These are phyloP conservation scores for Dictyostelium citrinum DNA, from an alignment of 78 protist species.

Conservation along the genomic window DNA sequence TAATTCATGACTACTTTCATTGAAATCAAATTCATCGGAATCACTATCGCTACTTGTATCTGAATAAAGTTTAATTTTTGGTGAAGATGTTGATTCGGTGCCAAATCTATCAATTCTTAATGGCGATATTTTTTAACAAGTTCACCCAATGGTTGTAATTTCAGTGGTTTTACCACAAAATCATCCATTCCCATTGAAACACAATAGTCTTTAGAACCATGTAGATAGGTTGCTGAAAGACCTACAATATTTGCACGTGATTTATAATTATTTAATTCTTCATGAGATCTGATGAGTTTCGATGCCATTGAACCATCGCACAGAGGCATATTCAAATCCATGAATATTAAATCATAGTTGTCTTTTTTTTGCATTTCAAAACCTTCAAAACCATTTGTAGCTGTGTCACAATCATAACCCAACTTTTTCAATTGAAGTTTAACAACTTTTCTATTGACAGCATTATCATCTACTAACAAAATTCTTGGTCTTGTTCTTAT, in stretches of 20 bases:
- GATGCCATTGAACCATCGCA: slow-evolving; percentile 23
- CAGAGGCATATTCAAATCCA: slow-evolving; percentile 42
- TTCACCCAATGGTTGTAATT: background rate
- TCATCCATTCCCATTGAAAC: slow-evolving; percentile 60
- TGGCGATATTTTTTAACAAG: background rate
- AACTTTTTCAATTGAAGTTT: slow-evolving; percentile 38
- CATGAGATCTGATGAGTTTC: slow-evolving; percentile 13
- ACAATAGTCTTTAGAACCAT: slow-evolving; percentile 45
- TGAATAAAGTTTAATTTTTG: background rate
- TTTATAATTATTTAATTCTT: slow-evolving; percentile 3
- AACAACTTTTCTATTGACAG: slow-evolving; percentile 54
- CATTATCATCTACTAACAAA: slow-evolving; percentile 47
- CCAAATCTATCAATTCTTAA: background rate
- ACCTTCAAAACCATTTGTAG: slow-evolving; percentile 44
- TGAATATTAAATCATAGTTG: slow-evolving; percentile 28
- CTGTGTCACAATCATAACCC: slow-evolving; percentile 52
- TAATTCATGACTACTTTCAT: background rate
- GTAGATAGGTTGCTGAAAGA: slow-evolving; percentile 31
- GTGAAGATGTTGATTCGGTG: background rate
- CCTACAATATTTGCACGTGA: slow-evolving; percentile 14
- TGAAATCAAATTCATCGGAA: background rate
- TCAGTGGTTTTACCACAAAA: background rate
- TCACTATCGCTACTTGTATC: background rate
- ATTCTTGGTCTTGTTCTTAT: background rate
- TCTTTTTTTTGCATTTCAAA: slow-evolving; percentile 11